Evolutionary conservation across 768 basidiomycete genomes (phyloP).

Genomic region (Russula foetens): DNA sequence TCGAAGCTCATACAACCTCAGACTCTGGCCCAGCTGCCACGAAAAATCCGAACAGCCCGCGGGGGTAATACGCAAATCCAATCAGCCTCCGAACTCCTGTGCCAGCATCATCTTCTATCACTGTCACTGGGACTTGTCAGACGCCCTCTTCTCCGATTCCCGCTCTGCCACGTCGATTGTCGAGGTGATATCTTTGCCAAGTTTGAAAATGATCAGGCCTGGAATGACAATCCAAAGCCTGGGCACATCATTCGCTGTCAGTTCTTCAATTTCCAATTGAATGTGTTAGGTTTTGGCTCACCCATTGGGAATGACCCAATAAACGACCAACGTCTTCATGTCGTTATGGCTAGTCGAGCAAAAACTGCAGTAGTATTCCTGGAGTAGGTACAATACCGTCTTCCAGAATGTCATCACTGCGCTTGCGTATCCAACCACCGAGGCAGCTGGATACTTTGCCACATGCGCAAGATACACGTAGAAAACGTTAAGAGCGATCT

Average conservation of each 20-base stretch:
- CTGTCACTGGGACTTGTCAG: conserved; percentile 29
- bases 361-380: conserved; percentile 71
- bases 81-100: not conserved
- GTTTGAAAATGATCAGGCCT: conserved; percentile 43
- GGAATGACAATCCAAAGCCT: conserved; percentile 80
- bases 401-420: conserved; percentile 79
- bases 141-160: conserved; percentile 24
- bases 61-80: not conserved
- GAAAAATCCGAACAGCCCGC: conserved; percentile 5
- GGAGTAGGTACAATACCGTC: conserved; percentile 72
- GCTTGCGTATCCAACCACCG: conserved; percentile 64
- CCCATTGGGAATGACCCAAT: conserved; percentile 79
- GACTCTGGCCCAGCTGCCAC: conserved; percentile 2
- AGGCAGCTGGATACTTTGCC: conserved; percentile 51
- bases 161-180: conserved; percentile 32
- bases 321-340: conserved; percentile 38
- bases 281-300: conserved; percentile 28
- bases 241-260: conserved; percentile 7
- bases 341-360: conserved; percentile 74
- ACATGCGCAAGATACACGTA: conserved; percentile 75
- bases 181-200: conserved; percentile 54
- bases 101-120: conserved; percentile 7
- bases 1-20: not conserved
- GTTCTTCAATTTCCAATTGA: not conserved
- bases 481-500: conserved; percentile 61